A percentile compares a stretch with the other conserved stretches of the same genome.
phyloP scores from a whole-genome alignment of 306 rosid species.

The Cercis canadensis region DNA sequence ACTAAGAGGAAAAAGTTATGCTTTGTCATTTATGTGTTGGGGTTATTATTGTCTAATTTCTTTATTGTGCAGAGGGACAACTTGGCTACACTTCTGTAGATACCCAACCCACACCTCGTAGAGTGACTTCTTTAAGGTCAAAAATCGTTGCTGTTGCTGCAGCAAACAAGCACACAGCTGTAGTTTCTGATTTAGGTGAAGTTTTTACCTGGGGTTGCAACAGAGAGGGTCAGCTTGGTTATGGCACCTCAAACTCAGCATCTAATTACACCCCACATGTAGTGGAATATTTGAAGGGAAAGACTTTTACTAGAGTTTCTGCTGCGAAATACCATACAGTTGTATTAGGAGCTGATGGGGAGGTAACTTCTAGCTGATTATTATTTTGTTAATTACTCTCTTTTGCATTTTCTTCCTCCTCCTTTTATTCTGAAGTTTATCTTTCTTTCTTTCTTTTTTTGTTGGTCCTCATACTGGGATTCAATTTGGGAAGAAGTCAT shows the following conservation, averaged over 20 bases:
- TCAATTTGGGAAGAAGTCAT: neutral
- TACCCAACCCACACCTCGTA: constrained; percentile 92
- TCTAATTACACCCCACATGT: constrained; percentile 88
- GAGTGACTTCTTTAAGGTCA: constrained; percentile 82
- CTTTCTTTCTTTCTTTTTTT: neutral
- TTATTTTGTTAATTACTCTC: too few species aligned
- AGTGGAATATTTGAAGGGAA: constrained; percentile 95
- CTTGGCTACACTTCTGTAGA: constrained; percentile 97
- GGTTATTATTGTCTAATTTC: constrained; percentile 22
- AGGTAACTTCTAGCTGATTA: constrained; percentile 60
- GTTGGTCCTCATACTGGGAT: neutral
- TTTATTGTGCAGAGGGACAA: constrained; percentile 85
- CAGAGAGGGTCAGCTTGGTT: constrained; percentile 96
- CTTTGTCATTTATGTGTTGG: constrained; percentile 7
- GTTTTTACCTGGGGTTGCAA: constrained; percentile 97
- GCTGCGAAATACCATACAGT: constrained; percentile 92
- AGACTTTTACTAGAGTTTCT: constrained; percentile 69
- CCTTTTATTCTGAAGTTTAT: neutral
- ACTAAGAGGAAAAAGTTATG: neutral
- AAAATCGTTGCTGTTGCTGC: constrained; percentile 87
- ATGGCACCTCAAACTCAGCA: constrained; percentile 97
- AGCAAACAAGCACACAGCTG: constrained; percentile 97
- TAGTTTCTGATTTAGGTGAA: constrained; percentile 86
- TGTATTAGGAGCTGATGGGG: constrained; percentile 93
- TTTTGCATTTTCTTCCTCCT: neutral